Percentiles rank a stretch among this genome's conserved stretches.
These are phyloP conservation scores for Parietaria judaica DNA, from an alignment of 306 rosid genomes.

Conservation along the genomic window DNA sequence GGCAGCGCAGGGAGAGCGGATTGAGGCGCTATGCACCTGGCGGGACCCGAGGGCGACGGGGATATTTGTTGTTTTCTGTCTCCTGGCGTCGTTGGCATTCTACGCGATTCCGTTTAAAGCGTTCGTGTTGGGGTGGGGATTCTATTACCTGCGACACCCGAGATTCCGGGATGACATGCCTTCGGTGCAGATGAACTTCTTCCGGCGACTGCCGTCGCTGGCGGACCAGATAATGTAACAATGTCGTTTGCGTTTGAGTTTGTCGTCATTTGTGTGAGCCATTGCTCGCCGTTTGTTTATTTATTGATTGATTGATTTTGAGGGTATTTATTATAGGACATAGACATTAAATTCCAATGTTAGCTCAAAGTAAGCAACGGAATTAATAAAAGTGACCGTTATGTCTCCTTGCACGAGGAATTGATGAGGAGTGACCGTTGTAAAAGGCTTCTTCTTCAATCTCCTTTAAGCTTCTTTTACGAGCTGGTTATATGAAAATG, in stretches of 20 bases:
- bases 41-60: conserved; percentile 84
- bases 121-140: conserved; percentile 42
- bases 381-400: conserved; percentile 4
- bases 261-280: not conserved
- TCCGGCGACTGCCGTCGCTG: conserved; percentile 58
- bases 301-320: not conserved
- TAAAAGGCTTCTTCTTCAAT: conserved; percentile 5
- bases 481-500: too few species aligned
- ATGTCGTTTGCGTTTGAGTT: not conserved
- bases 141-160: conserved; percentile 69
- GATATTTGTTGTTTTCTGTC: conserved; percentile 56
- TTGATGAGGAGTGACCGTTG: not conserved
- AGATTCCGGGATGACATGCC: conserved; percentile 84
- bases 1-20: conserved; percentile 86
- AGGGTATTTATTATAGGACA: not conserved
- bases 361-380: not conserved
- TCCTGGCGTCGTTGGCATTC: conserved; percentile 56
- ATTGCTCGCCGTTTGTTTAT: not conserved
- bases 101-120: conserved; percentile 61
- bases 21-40: conserved; percentile 73
- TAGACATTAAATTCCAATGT: too few species aligned
- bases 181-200: conserved; percentile 54
- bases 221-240: conserved; percentile 67
- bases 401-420: too few species aligned
- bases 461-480: not conserved